These are phyloP conservation scores for Orbilia oligospora DNA, from an alignment of 2,329 filamentous ascomycete species.

Conservation along the genomic window DNA sequence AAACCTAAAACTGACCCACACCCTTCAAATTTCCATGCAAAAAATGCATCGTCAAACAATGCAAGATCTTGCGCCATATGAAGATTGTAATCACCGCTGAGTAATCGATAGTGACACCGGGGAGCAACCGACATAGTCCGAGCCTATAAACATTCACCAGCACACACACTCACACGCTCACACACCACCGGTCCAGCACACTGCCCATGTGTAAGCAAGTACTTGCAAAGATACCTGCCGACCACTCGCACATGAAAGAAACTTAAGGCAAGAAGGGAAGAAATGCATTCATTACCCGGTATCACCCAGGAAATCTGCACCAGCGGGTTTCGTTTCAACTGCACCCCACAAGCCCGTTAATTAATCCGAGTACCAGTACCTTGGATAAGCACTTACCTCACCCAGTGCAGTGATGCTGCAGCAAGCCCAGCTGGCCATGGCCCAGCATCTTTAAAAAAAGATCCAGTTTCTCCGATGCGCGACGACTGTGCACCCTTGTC, in stretches of 20 bases:
- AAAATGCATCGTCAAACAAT: neutral
- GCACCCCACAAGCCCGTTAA: constrained; percentile 48
- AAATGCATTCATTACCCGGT: constrained; percentile 16
- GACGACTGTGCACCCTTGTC: constrained; percentile 31
- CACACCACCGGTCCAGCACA: no score
- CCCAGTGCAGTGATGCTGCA: neutral
- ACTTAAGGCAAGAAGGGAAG: neutral
- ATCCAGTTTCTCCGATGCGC: constrained; percentile 39
- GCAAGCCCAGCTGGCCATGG: no score
- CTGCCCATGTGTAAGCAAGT: no score
- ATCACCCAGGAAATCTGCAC: constrained; percentile 22
- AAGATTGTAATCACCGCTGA: constrained; percentile 11
- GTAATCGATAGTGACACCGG: constrained; percentile 11
- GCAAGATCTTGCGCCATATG: constrained; percentile 4
- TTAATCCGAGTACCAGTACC: constrained; percentile 48
- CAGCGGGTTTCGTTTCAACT: constrained; percentile 52
- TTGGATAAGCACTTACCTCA: constrained; percentile 32
- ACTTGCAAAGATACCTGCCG: neutral
- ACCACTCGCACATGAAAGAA: neutral
- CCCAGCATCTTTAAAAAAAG: constrained; percentile 2
- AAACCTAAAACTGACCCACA: constrained; percentile 12
- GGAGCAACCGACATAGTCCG: constrained; percentile 3
- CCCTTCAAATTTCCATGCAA: constrained; percentile 15
- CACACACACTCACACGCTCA: no score
- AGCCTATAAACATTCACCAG: neutral